A percentile compares a stretch with the other conserved stretches of the same genome.
phyloP scores from a whole-genome alignment of 805 yeast genomes.

The Candida wancherniae region DNA sequence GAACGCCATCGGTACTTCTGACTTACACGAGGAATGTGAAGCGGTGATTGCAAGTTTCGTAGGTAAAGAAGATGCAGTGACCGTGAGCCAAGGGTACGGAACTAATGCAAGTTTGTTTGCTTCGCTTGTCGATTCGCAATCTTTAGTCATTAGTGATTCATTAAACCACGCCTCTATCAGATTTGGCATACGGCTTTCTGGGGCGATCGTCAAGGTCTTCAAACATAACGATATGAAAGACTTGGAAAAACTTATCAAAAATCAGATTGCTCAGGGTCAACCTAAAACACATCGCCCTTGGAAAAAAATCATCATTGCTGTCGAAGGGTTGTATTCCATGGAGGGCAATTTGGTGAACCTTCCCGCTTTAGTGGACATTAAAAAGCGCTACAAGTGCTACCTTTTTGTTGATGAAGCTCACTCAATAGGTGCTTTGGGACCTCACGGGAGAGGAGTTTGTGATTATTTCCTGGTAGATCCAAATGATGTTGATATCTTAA shows the following conservation, averaged over 20 bases:
- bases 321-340: conserved; percentile 91
- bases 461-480: conserved; percentile 86
- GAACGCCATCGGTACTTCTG: conserved; percentile 67
- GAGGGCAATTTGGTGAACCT: conserved; percentile 86
- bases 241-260: conserved; percentile 72
- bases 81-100: conserved; percentile 93
- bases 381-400: conserved; percentile 82
- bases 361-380: conserved; percentile 67
- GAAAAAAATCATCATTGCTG: conserved; percentile 79
- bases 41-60: conserved; percentile 73
- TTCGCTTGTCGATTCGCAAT: conserved; percentile 77
- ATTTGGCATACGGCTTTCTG: conserved; percentile 88
- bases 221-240: conserved; percentile 86
- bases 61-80: conserved; percentile 82
- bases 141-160: conserved; percentile 89
- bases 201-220: conserved; percentile 88
- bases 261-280: conserved; percentile 89
- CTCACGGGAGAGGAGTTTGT: conserved; percentile 89
- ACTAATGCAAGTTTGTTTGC: conserved; percentile 88
- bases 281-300: conserved; percentile 95
- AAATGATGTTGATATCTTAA: conserved; percentile 70
- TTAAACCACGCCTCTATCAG: conserved; percentile 94
- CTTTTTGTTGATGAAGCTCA: conserved; percentile 97
- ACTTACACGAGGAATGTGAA: conserved; percentile 72
- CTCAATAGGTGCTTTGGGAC: conserved; percentile 98